Evolutionary conservation across 2,329 filamentous ascomycete species (phyloP), one percentile per base, ranked within the genome.

Genomic region (Talaromyces marneffei): DNA sequence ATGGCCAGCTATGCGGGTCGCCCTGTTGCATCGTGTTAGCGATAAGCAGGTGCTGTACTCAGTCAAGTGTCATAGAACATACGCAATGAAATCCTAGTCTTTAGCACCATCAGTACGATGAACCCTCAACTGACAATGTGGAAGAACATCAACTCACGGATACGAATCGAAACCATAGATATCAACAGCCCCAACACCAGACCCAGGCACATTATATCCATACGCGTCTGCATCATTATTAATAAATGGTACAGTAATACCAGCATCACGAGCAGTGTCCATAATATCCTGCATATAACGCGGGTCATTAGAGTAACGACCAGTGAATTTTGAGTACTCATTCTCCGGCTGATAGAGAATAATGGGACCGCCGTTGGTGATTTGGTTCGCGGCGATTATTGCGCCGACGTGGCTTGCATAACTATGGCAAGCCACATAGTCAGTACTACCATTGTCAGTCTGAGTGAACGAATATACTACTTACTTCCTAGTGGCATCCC

Each of bases 281-380:
- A 87, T 83, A 5, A 92, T 85, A 65, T 88, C 86, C 60, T 85
- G 80, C 73, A 92, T 85, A 70, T 92, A 94, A 0, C 81, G 78
- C 0, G 81, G 79, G 67, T 91, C 85, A 65, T 88, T 90, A 2
- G 74, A 71, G n/a, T 82, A 76, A 2, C 76, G 76, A 3, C 74
- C 75, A 16, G 76, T 74, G 1, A 79, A 79, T 18, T 77, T 74
- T 0, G 83, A 86, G 69, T 93, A 92, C 71, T 94, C 91, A 64
- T 94, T 95, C 71, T 95, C 91, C 0, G 89, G 87, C 71, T 95
- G 91, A 44, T 89, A 82, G 1, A 93, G 76, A 63, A 95, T 90
- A 7, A 95, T 82, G 0, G 90, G 90, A 0, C 91, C 91, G 0
- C 89, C 90, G 57, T 92, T 90, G 1, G 89, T 93, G 68, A 95